Evolutionary conservation across 176 grass and related monocot genomes (phyloP), one percentile per base, ranked within the genome.

Genomic region (Eleusine coracana): DNA sequence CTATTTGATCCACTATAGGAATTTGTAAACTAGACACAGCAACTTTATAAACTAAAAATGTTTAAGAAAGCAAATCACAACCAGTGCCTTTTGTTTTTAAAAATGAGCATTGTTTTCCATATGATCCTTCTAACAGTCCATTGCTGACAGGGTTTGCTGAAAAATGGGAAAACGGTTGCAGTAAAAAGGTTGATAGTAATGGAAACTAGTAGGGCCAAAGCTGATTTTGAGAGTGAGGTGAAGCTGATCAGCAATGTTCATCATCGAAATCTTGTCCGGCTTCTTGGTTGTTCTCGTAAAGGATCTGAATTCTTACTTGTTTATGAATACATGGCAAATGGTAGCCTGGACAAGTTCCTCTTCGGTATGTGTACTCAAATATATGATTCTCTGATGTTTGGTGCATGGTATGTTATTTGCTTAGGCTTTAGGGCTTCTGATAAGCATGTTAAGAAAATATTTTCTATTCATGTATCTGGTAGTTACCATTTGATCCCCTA

Each of bases 251-350:
- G 91, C 89, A 94, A 97, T 84, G 89, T 94, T 82, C 94, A 92
- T 85, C 91, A 97, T 60, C 85, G 91, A 61, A 94, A 94, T 92
- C 78, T 94, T 71, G 89, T 94, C 50, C 79, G 94, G 60, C 87
- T 97, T 49, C 89, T 97, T 86, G 94, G 91, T 59, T 94, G 85
- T 76, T 94, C 94, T 73, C 83, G 66, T 80, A 93, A 91, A 86
- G 86, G 91, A 72, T 78, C 73, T 6, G 62, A 89, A 63, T 90
- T 87, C 78, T 66, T 97, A 34, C 91, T 97, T 74, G 94, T 97
- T 69, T 93, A 97, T 73, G 94, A 97, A 90, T 97, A 91, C 76
- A 97, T 93, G 94, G 94, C 89, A 54, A 97, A 97, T 72, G 82
- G 84, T 77, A 97, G 91, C 87, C 94, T 97, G 16, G 91, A 97